A percentile compares a stretch with the other conserved stretches of the same genome.
These are phyloP conservation scores for Trichoderma gracile DNA, from an alignment of 2,329 filamentous ascomycete species.

Conservation along the genomic window DNA sequence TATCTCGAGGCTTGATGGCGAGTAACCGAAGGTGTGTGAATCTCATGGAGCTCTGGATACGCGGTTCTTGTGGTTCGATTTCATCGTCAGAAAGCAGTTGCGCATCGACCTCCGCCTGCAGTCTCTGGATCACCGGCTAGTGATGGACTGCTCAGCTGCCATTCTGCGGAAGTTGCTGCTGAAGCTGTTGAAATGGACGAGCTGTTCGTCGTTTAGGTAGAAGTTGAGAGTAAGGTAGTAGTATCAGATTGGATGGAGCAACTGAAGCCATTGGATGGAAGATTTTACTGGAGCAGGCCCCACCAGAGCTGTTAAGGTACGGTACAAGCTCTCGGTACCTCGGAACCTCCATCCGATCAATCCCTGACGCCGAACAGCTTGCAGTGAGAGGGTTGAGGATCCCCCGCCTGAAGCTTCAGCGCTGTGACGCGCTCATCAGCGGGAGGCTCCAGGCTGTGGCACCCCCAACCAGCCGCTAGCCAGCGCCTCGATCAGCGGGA, in stretches of 20 bases:
- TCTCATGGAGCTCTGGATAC: constrained; percentile 1
- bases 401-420: not conserved
- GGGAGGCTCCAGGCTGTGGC: constrained; percentile 5
- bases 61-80: not conserved
- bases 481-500: constrained; percentile 12
- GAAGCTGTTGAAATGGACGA: not conserved
- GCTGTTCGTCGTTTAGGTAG: not conserved
- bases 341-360: too few relatives aligned
- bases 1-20: constrained; percentile 31
- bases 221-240: not conserved
- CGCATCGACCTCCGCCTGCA: constrained; percentile 2
- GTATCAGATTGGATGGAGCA: not conserved
- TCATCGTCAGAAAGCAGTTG: not conserved
- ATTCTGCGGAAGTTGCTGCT: constrained; percentile 1
- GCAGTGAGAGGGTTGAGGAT: not conserved
- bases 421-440: not conserved
- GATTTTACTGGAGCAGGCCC: not conserved
- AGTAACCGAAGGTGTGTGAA: constrained; percentile 14
- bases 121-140: constrained; percentile 17
- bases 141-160: not conserved
- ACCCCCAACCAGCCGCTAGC: constrained; percentile 7
- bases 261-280: not conserved
- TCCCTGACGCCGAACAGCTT: too few relatives aligned
- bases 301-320: not conserved
- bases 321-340: not conserved